Evolutionary conservation across 495 filamentous ascomycete genomes (phyloP).

Genomic region (Penicillium subrubescens): DNA sequence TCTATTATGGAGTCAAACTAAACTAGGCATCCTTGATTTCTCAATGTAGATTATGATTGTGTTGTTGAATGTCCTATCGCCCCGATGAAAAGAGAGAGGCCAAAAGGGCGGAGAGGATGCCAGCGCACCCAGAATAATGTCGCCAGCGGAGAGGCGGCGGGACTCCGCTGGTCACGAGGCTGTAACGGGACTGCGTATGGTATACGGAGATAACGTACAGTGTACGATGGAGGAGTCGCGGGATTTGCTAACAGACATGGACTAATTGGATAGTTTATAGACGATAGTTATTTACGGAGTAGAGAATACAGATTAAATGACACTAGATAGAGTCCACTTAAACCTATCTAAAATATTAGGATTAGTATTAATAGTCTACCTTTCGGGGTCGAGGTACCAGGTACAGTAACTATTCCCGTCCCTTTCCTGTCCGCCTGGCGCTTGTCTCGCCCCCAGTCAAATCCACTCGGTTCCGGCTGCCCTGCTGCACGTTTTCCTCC

Average conservation of each 20-base stretch:
- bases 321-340: background rate
- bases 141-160: conserved; percentile 40
- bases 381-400: background rate
- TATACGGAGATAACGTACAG: background rate
- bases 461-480: conserved; percentile 5
- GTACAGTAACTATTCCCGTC: background rate
- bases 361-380: background rate
- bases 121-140: conserved; percentile 1
- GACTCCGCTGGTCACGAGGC: conserved; percentile 34
- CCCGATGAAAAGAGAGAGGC: background rate
- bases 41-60: background rate
- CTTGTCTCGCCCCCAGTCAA: background rate
- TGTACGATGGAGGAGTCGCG: background rate
- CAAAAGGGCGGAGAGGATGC: conserved; percentile 6
- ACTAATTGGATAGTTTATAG: background rate
- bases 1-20: background rate
- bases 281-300: background rate
- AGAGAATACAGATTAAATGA: background rate
- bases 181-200: background rate
- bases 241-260: background rate
- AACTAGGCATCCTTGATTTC: background rate
- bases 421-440: background rate
- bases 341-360: too few relatives aligned
- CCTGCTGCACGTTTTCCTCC: background rate
- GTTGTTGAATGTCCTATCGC: background rate